Base-by-base conservation (phyloP, 2,329 filamentous ascomycete species). In the Canariomyces notabilis region DNA sequence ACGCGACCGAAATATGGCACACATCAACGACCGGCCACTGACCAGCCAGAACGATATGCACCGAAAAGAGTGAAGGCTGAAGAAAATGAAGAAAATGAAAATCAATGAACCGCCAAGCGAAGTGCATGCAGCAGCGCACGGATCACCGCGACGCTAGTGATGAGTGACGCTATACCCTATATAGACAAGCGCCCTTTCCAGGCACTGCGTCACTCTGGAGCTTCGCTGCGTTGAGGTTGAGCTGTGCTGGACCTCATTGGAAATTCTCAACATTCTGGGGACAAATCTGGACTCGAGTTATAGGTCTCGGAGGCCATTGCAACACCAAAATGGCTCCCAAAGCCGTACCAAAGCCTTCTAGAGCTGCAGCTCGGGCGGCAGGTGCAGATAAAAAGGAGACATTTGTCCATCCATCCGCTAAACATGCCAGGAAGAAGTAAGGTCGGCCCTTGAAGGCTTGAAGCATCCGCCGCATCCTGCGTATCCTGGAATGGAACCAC, bases 371-470 rank as follows among this genome's bases (percentile, higher is more conserved):
- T 21, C 42, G 49, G 38, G 50, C 45, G 3, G 54, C 44, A 32
- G 22, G 19, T 8, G 39, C 35, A n/a, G 12, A 18, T 21, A 18
- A 59, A 20, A 58, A 58, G 40, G 55, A 52, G 45, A 63, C 70
- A 38, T 77, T 71, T 49, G 67, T 73, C 45, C 75, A 77, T 56
- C 74, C 75, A 0, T 58, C 61, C 16, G 72, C 74, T 11, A 63
- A 65, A 16, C 75, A 78, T 59, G 74, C 73, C 5, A 72, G 71
- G 61, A 77, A 75, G 61, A 74, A 72, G 74, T 76, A 59, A 48
- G 65, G 47, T 5, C 21, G 29, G 22, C 18, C 37, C 42, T 21
- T 37, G 29, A 16, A 12, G 18, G 18, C n/a, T n/a, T n/a, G 11
- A 21, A 38, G 15, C 22, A 22, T n/a, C 21, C 3, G 14, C 16